Conservation (phyloP, 768 basidiomycete genomes). For the Agaricus blazei region DNA sequence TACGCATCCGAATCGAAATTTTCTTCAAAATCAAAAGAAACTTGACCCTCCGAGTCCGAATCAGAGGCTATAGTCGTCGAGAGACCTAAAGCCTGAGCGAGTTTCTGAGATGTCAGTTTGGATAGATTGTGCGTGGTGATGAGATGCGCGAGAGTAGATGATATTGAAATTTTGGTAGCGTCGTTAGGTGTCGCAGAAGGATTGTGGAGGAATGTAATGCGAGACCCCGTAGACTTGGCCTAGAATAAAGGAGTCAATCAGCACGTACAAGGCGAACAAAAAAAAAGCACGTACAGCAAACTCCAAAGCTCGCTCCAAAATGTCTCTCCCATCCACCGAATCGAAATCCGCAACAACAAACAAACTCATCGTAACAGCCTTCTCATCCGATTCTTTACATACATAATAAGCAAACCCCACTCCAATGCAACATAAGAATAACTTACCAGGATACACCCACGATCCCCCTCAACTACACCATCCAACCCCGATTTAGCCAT, state of each 20-base stretch:
- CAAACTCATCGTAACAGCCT: slow-evolving; percentile 38
- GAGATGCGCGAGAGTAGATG: slow-evolving; percentile 48
- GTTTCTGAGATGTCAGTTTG: slow-evolving; percentile 28
- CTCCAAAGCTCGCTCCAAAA: slow-evolving; percentile 60
- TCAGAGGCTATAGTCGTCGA: not conserved
- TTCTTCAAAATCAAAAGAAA: slow-evolving; percentile 25
- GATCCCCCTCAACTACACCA: slow-evolving; percentile 26
- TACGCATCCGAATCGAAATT: slow-evolving; percentile 29
- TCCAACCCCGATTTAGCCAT: slow-evolving; percentile 41
- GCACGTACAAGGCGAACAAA: slow-evolving; percentile 2
- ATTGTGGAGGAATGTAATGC: slow-evolving; percentile 78
- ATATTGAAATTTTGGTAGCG: slow-evolving; percentile 22
- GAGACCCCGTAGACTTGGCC: slow-evolving; percentile 41
- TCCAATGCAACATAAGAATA: not conserved
- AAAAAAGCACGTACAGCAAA: slow-evolving; percentile 48
- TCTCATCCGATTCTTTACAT: slow-evolving; percentile 18
- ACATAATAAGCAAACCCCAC: not conserved
- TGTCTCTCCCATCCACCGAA: slow-evolving; percentile 45
- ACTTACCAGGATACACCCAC: slow-evolving; percentile 65
- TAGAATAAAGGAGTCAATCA: slow-evolving; percentile 19
- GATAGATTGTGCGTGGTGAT: slow-evolving; percentile 34
- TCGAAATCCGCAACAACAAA: slow-evolving; percentile 81
- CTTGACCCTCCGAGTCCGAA: slow-evolving; percentile 28
- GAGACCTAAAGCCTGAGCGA: slow-evolving; percentile 27
- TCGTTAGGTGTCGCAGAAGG: slow-evolving; percentile 27